Evolutionary conservation across 306 rosid species (phyloP).

Genomic region (Amphicarpaea edgeworthii): DNA sequence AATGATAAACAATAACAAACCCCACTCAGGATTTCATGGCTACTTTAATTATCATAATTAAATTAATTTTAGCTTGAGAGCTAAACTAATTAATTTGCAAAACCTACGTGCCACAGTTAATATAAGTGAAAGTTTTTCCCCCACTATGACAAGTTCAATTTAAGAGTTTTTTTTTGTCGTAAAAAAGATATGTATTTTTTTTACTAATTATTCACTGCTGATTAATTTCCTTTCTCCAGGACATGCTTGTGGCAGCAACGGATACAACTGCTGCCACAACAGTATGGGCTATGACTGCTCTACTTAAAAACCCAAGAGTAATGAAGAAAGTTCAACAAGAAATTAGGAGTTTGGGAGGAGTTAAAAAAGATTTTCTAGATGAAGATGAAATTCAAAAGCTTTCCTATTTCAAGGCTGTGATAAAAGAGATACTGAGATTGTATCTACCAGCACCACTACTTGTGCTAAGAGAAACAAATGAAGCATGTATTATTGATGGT

Average conservation of each 20-base stretch:
- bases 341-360: neutral
- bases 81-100: no score
- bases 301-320: conserved; percentile 27
- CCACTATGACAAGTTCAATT: neutral
- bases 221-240: neutral
- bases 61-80: no score
- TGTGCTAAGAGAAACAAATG: conserved; percentile 14
- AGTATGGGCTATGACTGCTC: conserved; percentile 21
- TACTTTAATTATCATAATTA: no score
- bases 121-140: neutral
- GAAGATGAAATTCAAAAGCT: conserved; percentile 22
- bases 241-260: conserved; percentile 12
- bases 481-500: neutral
- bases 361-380: neutral
- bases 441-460: neutral
- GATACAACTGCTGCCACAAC: conserved; percentile 20
- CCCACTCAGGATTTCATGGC: no score
- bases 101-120: neutral
- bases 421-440: no score
- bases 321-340: no score
- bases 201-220: no score
- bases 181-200: no score
- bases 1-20: no score
- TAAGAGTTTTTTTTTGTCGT: neutral
- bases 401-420: no score